These are phyloP conservation scores for Phytophthora megakarya DNA, from an alignment of 352 stramenopile genomes.

Conservation along the genomic window DNA sequence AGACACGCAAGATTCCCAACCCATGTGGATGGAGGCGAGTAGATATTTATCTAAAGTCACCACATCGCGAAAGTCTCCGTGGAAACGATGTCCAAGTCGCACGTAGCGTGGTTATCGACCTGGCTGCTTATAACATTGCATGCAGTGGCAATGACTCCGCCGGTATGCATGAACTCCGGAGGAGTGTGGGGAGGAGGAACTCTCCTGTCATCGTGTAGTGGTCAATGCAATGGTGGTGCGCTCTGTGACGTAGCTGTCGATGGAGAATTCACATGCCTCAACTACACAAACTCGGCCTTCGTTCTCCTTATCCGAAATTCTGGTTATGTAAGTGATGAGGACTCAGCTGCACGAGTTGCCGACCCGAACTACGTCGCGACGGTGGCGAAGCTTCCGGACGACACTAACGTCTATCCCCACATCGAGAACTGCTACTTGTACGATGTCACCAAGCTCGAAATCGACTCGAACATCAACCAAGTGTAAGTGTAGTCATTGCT, in stretches of 20 bases:
- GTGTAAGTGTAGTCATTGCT: conserved; percentile 12
- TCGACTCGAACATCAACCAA: conserved; percentile 22
- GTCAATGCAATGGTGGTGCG: conserved; percentile 10
- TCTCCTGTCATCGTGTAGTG: conserved; percentile 27
- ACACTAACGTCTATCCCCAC: conserved; percentile 20
- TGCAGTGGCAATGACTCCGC: conserved; percentile 21
- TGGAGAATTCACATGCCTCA: conserved; percentile 25
- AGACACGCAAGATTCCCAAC: conserved; percentile 10
- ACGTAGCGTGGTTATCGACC: conserved; percentile 2
- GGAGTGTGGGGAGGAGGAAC: conserved; percentile 24
- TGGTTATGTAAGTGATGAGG: conserved; percentile 26
- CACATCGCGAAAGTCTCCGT: conserved; percentile 8
- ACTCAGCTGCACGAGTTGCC: conserved; percentile 13
- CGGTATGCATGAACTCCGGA: conserved; percentile 24
- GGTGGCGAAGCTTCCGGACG: conserved; percentile 16
- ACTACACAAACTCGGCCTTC: conserved; percentile 33
- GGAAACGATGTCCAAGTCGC: conserved; percentile 8
- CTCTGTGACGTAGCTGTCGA: conserved; percentile 23
- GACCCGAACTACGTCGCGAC: conserved; percentile 16
- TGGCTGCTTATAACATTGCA: conserved; percentile 4
- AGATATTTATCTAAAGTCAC: conserved; percentile 23
- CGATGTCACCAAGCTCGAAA: conserved; percentile 23
- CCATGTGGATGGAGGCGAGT: conserved; percentile 9
- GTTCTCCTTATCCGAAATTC: conserved; percentile 28
- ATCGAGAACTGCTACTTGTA: conserved; percentile 34